Evolutionary conservation across 2,329 filamentous ascomycete species (phyloP).

Genomic region (Aureobasidium sp.): DNA sequence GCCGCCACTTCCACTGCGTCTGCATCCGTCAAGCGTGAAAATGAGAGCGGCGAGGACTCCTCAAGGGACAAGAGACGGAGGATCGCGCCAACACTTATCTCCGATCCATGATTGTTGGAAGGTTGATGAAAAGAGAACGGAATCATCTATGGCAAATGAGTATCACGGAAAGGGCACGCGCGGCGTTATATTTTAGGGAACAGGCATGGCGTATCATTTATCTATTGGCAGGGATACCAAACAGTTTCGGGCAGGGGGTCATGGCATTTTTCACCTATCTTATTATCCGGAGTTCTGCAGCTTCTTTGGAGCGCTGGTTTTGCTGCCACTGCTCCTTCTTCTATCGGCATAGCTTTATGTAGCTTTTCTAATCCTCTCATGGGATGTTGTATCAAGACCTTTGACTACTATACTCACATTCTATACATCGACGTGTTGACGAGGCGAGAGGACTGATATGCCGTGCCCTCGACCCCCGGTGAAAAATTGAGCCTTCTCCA

Average conservation of each 20-base stretch:
- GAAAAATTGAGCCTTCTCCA: too few species aligned
- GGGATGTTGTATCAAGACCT: background rate
- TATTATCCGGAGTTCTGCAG: background rate
- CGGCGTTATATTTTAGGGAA: background rate
- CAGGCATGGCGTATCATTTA: background rate
- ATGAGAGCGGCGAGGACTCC: conserved; percentile 30
- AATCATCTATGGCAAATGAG: too few species aligned
- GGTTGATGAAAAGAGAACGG: too few species aligned
- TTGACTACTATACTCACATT: background rate
- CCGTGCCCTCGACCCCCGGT: too few species aligned
- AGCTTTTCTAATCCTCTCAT: background rate
- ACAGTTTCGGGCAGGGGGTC: background rate
- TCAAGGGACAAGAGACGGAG: conserved; percentile 37
- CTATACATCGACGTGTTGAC: too few species aligned
- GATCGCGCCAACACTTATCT: conserved; percentile 35
- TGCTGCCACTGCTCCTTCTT: background rate
- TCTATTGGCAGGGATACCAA: background rate
- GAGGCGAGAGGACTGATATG: too few species aligned
- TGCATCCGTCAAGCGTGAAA: conserved; percentile 27
- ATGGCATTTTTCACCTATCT: background rate
- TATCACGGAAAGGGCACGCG: background rate
- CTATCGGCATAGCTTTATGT: background rate
- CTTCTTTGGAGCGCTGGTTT: background rate
- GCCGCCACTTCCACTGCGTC: conserved; percentile 13
- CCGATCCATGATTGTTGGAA: too few species aligned